A percentile compares a stretch with the other conserved stretches of the same genome.
phyloP scores from a whole-genome alignment of 768 basidiomycete species.

The Rhizopogon salebrosus region DNA sequence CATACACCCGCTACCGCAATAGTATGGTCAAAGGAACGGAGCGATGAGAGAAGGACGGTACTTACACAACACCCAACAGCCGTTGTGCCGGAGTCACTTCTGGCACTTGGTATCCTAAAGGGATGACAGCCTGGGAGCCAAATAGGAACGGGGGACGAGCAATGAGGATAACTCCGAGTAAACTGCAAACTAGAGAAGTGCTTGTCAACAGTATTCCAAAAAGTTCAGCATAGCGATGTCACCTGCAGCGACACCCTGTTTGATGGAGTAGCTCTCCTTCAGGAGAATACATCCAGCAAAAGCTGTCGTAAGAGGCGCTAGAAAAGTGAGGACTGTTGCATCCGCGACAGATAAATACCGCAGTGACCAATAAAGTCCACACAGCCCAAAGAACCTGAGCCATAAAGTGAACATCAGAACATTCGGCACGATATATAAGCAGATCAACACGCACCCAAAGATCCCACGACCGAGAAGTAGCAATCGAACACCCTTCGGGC shows the following conservation, averaged over 20 bases:
- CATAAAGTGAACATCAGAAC: not conserved
- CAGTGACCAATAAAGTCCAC: conserved; percentile 63
- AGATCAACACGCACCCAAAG: conserved; percentile 42
- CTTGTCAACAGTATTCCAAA: not conserved
- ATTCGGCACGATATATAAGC: not conserved
- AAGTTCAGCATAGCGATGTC: conserved; percentile 4
- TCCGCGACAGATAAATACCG: conserved; percentile 76
- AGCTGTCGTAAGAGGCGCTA: conserved; percentile 62
- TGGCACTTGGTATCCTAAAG: not conserved
- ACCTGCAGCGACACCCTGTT: conserved; percentile 54
- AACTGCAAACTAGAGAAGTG: conserved; percentile 46
- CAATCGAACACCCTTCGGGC: conserved; percentile 62
- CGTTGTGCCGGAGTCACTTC: conserved; percentile 32
- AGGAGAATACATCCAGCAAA: conserved; percentile 58
- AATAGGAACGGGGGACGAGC: conserved; percentile 77
- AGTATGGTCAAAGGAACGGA: not conserved
- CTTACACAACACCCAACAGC: conserved; percentile 54
- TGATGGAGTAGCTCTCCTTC: conserved; percentile 52
- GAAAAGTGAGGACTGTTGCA: conserved; percentile 70
- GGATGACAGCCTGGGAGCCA: conserved; percentile 26
- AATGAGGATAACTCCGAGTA: conserved; percentile 76
- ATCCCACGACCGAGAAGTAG: conserved; percentile 56
- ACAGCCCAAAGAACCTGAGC: conserved; percentile 69
- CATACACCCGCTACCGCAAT: conserved; percentile 46
- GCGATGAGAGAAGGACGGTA: too few relatives aligned